These are phyloP conservation scores for Cadophora luteo-olivacea DNA, from an alignment of 2,329 filamentous ascomycete species.

Conservation along the genomic window DNA sequence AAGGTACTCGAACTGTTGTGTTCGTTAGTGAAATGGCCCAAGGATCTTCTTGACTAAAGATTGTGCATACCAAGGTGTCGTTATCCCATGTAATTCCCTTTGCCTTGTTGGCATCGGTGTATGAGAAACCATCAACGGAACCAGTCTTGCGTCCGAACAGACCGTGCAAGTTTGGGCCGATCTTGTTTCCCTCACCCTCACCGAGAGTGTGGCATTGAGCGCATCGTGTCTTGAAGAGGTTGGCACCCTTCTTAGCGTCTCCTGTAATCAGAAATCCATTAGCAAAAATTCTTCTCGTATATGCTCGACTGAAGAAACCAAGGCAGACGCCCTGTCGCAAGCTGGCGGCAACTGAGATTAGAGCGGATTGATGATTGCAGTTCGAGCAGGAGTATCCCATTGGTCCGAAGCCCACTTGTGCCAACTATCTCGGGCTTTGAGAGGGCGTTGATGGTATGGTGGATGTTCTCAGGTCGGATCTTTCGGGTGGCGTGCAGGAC, in stretches of 20 bases:
- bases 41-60: background rate
- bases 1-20: slow-evolving; percentile 85
- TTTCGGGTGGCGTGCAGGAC: slow-evolving; percentile 22
- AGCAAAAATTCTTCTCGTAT: slow-evolving; percentile 37
- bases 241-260: slow-evolving; percentile 95
- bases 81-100: slow-evolving; percentile 92
- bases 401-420: slow-evolving; percentile 1
- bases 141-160: slow-evolving; percentile 97
- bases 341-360: slow-evolving; percentile 19
- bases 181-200: slow-evolving; percentile 92
- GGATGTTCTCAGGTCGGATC: slow-evolving; percentile 12
- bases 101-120: slow-evolving; percentile 99
- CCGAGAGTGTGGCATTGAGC: slow-evolving; percentile 98
- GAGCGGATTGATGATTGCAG: background rate
- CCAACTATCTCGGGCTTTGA: slow-evolving; percentile 16
- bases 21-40: background rate
- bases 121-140: slow-evolving; percentile 88
- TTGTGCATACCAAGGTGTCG: slow-evolving; percentile 73
- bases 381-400: background rate
- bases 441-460: slow-evolving; percentile 20
- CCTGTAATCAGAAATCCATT: slow-evolving; percentile 59
- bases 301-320: slow-evolving; percentile 7
- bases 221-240: slow-evolving; percentile 99
- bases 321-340: slow-evolving; percentile 28
- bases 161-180: slow-evolving; percentile 95